Base-by-base conservation (phyloP, 2,329 filamentous ascomycete species). In the Fusarium sp. region DNA sequence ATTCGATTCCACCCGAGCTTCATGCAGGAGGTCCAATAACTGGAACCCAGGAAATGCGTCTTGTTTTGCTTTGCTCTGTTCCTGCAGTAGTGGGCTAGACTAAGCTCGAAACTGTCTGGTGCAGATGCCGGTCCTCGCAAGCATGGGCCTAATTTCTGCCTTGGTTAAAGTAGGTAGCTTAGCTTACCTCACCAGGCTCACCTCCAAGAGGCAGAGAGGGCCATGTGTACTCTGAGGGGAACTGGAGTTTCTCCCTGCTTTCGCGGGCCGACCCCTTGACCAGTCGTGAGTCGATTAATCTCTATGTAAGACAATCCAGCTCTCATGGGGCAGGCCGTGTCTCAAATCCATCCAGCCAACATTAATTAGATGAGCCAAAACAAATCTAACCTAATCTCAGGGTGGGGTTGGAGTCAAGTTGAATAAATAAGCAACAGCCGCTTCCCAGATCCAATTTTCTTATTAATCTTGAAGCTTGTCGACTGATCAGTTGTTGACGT, bases 61-160 rank as follows among this genome's bases (percentile, higher is more conserved):
- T 43, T 51, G 36, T 24, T 46, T 69, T 62, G 52, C 51, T 40
- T 59, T 39, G 55, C 48, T 47, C 26, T 61, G 70, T 73, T 73
- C 70, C 70, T 73, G 70, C 70, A 73, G 70, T 73, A 73, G 69
- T 65, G 52, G 55, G 30, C 50, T 59, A 42, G 45, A 63, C 70
- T 70, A 69, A 49, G 47, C 70, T 61, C 57, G 34, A 59, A 56
- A 42, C 51, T 48, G 45, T 60, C 51, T 67, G 65, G 56, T 43
- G 52, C 51, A 36, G 38, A 55, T 43, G 52, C 40, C 46, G 32
- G 32, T 26, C 20, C 36, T 45, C 32, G 28, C 58, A 51, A 51
- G 51, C 34, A 45, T 63, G 43, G 48, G 12, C 17, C 45, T 38
- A 54, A 34, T 48, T 57, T 36, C 64, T 62, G 17, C n/a, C 34